Percentiles rank a stretch among this genome's conserved stretches.
These are phyloP conservation scores for Pseudoscleropodium purum DNA, from an alignment of 225 moss, liverwort and hornwort species.

Conservation along the genomic window DNA sequence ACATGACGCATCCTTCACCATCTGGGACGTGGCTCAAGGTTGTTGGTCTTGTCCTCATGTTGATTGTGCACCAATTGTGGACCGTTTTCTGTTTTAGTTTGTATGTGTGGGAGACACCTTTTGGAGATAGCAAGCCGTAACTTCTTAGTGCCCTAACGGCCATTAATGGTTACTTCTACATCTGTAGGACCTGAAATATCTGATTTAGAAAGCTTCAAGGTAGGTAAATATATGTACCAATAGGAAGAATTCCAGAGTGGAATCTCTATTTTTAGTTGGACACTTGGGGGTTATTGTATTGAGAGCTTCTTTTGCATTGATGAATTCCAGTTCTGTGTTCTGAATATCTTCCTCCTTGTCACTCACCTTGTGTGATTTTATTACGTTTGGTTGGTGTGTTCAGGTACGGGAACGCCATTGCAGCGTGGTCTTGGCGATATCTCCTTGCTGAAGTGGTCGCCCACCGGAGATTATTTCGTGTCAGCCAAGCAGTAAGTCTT, in stretches of 20 bases:
- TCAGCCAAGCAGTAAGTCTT: slow-evolving; percentile 75
- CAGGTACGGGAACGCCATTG: slow-evolving; percentile 73
- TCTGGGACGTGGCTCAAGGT: slow-evolving; percentile 96
- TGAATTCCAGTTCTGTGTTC: neutral
- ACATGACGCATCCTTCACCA: slow-evolving; percentile 68
- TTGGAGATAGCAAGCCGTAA: neutral
- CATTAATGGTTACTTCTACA: neutral
- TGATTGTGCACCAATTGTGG: neutral
- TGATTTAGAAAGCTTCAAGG: neutral
- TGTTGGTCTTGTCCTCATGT: neutral
- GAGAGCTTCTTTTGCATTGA: neutral
- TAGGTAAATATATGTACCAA: neutral
- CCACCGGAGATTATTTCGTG: slow-evolving; percentile 88
- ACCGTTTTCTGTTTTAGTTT: neutral
- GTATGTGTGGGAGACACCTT: neutral
- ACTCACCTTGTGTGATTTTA: neutral
- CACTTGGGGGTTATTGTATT: neutral
- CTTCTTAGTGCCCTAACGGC: neutral
- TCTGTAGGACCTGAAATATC: neutral
- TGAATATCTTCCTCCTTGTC: neutral
- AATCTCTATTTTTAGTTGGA: neutral
- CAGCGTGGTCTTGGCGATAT: slow-evolving; percentile 81
- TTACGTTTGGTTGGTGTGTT: neutral
- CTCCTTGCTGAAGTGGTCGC: slow-evolving; percentile 90
- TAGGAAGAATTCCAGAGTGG: neutral